Evolutionary conservation across 2,329 filamentous ascomycete genomes (phyloP).

Genomic region (Aureobasidium sp.): DNA sequence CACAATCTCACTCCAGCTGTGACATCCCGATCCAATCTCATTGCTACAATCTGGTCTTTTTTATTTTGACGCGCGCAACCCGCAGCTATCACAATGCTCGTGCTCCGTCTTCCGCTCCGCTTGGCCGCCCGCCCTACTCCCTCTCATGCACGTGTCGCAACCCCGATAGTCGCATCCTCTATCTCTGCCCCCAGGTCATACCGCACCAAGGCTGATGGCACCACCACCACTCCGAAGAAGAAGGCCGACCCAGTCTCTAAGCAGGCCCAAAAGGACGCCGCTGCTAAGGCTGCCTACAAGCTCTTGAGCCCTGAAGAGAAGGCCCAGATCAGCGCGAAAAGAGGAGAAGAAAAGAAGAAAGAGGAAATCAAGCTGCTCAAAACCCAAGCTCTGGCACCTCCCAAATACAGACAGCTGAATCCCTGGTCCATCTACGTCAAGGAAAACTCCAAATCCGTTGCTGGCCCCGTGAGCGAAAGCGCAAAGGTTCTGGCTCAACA

Average conservation of each 20-base stretch:
- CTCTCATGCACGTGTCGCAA: not conserved
- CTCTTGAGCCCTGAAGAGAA: constrained; percentile 4
- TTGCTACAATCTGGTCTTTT: not conserved
- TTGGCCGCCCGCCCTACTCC: constrained; percentile 1
- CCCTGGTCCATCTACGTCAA: constrained; percentile 23
- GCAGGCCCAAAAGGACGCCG: not conserved
- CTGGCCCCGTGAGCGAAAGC: not conserved
- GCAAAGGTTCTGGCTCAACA: constrained; percentile 26
- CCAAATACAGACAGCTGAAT: not conserved
- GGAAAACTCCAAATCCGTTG: constrained; percentile 17
- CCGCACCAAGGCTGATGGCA: constrained; percentile 1
- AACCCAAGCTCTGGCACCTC: constrained; percentile 24
- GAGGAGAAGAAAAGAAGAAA: constrained; percentile 17
- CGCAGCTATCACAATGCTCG: constrained; percentile 9
- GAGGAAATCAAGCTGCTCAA: constrained; percentile 27
- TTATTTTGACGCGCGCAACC: not conserved
- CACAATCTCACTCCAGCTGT: not conserved
- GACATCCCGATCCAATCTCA: not conserved
- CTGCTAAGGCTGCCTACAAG: not conserved
- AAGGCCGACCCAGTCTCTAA: not conserved
- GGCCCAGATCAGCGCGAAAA: constrained; percentile 21
- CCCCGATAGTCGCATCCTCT: not conserved
- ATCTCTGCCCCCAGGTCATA: not conserved
- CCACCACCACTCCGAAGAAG: constrained; percentile 2
- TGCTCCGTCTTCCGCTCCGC: constrained; percentile 11